Evolutionary conservation across 2,329 filamentous ascomycete genomes (phyloP), one percentile per base, ranked within the genome.

Genomic region (Amauroascus niger): DNA sequence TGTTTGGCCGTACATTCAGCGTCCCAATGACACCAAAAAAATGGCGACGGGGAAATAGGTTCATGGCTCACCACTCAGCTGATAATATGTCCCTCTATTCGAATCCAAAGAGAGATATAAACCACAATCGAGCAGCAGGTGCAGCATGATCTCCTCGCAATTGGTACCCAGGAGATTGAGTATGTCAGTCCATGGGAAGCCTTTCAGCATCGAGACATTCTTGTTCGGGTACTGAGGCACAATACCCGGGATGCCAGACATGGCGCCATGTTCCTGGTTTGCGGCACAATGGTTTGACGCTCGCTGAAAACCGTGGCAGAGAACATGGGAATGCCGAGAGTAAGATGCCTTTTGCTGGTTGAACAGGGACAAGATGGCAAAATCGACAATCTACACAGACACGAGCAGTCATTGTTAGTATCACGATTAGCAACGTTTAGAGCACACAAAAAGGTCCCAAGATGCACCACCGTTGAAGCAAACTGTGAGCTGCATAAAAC

Each of bases 301-400:
- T 60, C 76, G 80, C 61, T 84, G 81, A 62, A 84, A 95, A 22
- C 91, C 91, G 73, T 95, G 84, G 61, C 88, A 90, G 3, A 98
- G 78, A 4, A 95, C 63, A 69, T 96, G 87, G 49, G 80, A 78
- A 1, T 85, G 83, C 63, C 78, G 79, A 48, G 74, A 67, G 55
- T 69, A 70, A 26, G 67, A 63, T 18, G 65, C 65, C 30, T 75
- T 71, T n/a, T 74, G 69, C 60, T 79, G 76, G 11, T 79, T 80
- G 67, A 95, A 95, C 1, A 95, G 73, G 8, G 80, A 76, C 81
- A 85, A 89, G 40, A 96, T 80, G 26, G 80, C 79, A 67, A 87
- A 88, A 63, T 90, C 84, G 41, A 91, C 76, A 60, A 91, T 79
- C 85, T 89, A 61, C 16, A 33, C 49, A 11, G n/a, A 35, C 7